A percentile compares a stretch with the other conserved stretches of the same genome.
Evolutionary conservation across 169 alveolate genomes (phyloP).

Genomic region (Theileria luwenshuni): DNA sequence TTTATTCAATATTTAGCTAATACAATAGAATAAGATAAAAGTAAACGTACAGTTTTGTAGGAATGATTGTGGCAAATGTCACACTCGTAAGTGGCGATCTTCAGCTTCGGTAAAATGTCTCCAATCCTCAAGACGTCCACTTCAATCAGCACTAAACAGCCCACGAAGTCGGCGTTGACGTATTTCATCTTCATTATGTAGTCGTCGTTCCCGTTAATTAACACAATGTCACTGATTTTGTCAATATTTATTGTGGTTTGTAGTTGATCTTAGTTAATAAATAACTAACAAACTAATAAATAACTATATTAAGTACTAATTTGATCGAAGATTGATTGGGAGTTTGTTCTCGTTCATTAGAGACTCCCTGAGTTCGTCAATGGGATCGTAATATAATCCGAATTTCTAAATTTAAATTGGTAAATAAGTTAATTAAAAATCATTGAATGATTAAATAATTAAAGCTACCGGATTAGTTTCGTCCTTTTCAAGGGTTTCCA

Average conservation of each 20-base stretch:
- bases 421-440: background rate
- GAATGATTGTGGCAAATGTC: slow-evolving; percentile 92
- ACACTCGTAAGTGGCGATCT: slow-evolving; percentile 94
- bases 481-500: slow-evolving; percentile 34
- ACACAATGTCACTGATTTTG: slow-evolving; percentile 67
- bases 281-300: background rate
- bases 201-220: slow-evolving; percentile 75
- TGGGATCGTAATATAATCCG: slow-evolving; percentile 19
- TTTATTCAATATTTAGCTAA: too few relatives aligned
- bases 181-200: slow-evolving; percentile 85
- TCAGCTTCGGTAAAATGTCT: slow-evolving; percentile 90
- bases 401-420: slow-evolving; percentile 10
- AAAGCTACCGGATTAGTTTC: slow-evolving; percentile 10
- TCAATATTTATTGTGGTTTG: slow-evolving; percentile 36
- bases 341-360: slow-evolving; percentile 81
- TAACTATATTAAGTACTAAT: slow-evolving; percentile 12
- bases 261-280: too few relatives aligned
- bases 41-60: slow-evolving; percentile 70
- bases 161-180: slow-evolving; percentile 89
- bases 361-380: slow-evolving; percentile 58
- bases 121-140: slow-evolving; percentile 91
- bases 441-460: slow-evolving; percentile 9
- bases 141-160: slow-evolving; percentile 78
- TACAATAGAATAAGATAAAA: too few relatives aligned
- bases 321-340: slow-evolving; percentile 66